These are phyloP conservation scores for Metschnikowia reukaufii DNA, from an alignment of 805 yeast species.

Conservation along the genomic window DNA sequence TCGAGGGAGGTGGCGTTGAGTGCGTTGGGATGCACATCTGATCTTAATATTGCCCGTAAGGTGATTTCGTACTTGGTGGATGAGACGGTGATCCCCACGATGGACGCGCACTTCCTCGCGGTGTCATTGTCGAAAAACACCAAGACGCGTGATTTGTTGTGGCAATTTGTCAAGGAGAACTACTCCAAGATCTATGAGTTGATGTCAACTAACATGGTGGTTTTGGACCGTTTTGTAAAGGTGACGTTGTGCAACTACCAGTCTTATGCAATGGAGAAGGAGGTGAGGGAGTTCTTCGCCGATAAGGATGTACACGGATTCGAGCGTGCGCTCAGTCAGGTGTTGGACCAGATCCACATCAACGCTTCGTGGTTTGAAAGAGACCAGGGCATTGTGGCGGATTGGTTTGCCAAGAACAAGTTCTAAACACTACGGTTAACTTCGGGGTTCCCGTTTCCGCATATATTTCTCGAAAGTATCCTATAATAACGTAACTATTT, in stretches of 20 bases:
- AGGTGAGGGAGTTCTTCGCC: conserved; percentile 45
- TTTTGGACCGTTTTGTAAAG: conserved; percentile 48
- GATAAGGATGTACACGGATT: conserved; percentile 52
- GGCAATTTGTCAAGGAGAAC: conserved; percentile 51
- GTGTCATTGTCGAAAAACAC: conserved; percentile 48
- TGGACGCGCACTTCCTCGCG: conserved; percentile 59
- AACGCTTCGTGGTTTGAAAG: conserved; percentile 52
- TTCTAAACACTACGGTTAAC: not conserved
- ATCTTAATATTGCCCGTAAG: conserved; percentile 32
- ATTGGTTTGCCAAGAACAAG: conserved; percentile 38
- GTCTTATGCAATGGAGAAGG: conserved; percentile 20
- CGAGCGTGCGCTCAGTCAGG: conserved; percentile 53
- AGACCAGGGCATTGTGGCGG: conserved; percentile 40
- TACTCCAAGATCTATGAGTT: conserved; percentile 45
- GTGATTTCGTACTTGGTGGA: conserved; percentile 44
- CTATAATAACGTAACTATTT: not conserved
- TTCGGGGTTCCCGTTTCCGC: not conserved
- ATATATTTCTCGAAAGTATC: not conserved
- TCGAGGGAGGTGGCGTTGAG: conserved; percentile 55
- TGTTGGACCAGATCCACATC: conserved; percentile 53
- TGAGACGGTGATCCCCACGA: conserved; percentile 47
- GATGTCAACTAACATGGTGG: conserved; percentile 51
- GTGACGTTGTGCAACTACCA: conserved; percentile 37
- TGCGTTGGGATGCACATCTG: conserved; percentile 52
- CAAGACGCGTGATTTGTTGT: conserved; percentile 41